These are phyloP conservation scores for Euphorbia celastroides DNA, from an alignment of 441 rosid species.

Conservation along the genomic window DNA sequence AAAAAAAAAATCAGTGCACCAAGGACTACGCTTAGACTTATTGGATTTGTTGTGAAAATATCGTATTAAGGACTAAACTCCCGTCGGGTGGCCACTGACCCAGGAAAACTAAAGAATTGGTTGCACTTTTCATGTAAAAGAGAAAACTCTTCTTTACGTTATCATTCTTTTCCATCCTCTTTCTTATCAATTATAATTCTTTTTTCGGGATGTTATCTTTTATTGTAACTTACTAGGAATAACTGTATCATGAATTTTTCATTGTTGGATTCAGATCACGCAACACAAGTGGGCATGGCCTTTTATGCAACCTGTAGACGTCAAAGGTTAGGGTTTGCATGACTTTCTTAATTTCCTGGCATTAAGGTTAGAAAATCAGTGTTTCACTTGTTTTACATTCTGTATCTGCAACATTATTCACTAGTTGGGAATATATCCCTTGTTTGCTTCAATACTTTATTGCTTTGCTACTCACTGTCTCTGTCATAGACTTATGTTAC, in stretches of 20 bases:
- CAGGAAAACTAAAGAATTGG: no score
- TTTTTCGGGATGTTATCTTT: not conserved
- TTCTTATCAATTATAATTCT: not conserved
- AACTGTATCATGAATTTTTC: not conserved
- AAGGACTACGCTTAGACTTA: no score
- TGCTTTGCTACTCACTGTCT: not conserved
- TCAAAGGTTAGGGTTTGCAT: constrained; percentile 72
- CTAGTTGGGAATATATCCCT: not conserved
- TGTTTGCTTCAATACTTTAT: not conserved
- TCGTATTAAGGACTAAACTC: no score
- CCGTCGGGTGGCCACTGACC: no score
- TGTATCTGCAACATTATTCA: no score
- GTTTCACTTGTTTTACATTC: not conserved
- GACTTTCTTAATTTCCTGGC: constrained; percentile 34
- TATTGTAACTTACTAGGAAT: not conserved
- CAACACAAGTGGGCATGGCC: constrained; percentile 98
- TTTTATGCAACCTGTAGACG: constrained; percentile 91
- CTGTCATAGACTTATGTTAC: not conserved
- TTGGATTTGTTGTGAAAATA: no score
- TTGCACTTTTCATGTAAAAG: no score
- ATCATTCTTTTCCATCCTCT: not conserved
- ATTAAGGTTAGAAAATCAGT: not conserved
- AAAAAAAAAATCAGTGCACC: no score
- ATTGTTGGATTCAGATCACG: constrained; percentile 48
- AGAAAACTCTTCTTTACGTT: not conserved